Conservation (phyloP, 164 flowering plant species). For the Taxillus chinensis region DNA sequence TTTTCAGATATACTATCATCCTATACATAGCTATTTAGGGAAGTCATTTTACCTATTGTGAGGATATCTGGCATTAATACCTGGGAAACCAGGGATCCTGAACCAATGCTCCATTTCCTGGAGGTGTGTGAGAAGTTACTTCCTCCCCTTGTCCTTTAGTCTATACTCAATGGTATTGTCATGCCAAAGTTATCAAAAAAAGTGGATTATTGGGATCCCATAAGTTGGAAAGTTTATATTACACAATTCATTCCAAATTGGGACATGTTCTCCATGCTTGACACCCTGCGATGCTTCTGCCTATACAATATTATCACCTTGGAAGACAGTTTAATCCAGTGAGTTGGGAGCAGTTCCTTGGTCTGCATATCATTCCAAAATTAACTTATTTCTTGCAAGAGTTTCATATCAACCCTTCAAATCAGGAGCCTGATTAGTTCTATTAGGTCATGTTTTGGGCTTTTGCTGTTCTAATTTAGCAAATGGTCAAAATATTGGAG, state of each 20-base stretch:
- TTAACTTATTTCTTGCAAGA: slow-evolving; percentile 51
- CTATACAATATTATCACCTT: slow-evolving; percentile 66
- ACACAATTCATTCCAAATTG: slow-evolving; percentile 55
- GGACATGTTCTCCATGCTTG: slow-evolving; percentile 79
- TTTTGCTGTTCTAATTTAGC: slow-evolving; percentile 58
- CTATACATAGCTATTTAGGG: slow-evolving; percentile 59
- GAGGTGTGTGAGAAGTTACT: slow-evolving; percentile 72
- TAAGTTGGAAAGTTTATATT: slow-evolving; percentile 59
- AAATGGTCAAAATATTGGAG: slow-evolving; percentile 79
- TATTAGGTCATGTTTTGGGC: slow-evolving; percentile 82
- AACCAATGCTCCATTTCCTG: slow-evolving; percentile 72
- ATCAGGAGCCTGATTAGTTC: slow-evolving; percentile 70
- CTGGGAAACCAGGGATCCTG: slow-evolving; percentile 87
- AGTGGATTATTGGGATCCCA: slow-evolving; percentile 85
- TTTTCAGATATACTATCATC: slow-evolving; percentile 45
- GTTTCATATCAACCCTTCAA: slow-evolving; percentile 67
- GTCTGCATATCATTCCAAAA: slow-evolving; percentile 65
- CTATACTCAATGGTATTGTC: slow-evolving; percentile 49
- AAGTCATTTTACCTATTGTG: slow-evolving; percentile 73
- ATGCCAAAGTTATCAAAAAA: slow-evolving; percentile 73
- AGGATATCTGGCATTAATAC: slow-evolving; percentile 71
- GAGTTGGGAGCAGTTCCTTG: slow-evolving; percentile 84
- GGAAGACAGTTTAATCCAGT: slow-evolving; percentile 80
- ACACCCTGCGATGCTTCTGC: slow-evolving; percentile 90
- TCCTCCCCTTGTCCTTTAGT: slow-evolving; percentile 51